Base-by-base conservation (phyloP, 1,139 yeast species). In the Suhomyces bokatorum region DNA sequence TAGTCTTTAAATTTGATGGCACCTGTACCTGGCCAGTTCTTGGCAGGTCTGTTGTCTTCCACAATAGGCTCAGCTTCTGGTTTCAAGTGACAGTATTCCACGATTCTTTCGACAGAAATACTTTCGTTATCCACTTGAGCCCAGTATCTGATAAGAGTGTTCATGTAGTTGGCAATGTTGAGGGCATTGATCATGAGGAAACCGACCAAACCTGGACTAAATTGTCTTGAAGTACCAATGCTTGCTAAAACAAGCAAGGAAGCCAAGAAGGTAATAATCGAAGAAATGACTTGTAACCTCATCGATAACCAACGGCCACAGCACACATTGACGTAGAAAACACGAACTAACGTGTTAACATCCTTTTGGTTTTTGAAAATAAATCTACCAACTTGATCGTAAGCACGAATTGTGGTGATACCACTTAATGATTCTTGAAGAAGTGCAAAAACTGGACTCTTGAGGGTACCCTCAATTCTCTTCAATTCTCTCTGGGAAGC, bases 291-390 rank as follows among this genome's bases (percentile, higher is more conserved):
- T 48, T 67, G 73, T 42, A 70, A 62, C 49, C 75, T 60, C 63
- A 69, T 62, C 2, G 72, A 64, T 36, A 70, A 60, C 76, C 76
- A 70, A 47, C 75, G 64, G 43, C 64, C 67, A 43, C 64, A 54
- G 13, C 58, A 55, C 14, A 59, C 57, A 41, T 57, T 60, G 13
- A 62, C 50, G 49, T 59, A 59, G 28, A 56, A 57, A n/a, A 58
- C 58, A 31, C 50, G 55, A 12, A 57, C 49, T 44, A 56, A 60
- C 8, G 49, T 51, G 44, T 67, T 60, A 29, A 65, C 52, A 37
- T 59, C 57, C 2, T 34, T 38, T 32, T 53, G 56, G 37, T 60
- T 56, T 26, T 57, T 57, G 44, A 53, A 52, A 13, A 49, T 48
- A 41, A 69, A 69, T 42, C 74, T 57, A 2, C 57, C 67, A 11